Conservation (phyloP, 2,329 filamentous ascomycete species). For the Cylindrodendrum hubeiense region DNA sequence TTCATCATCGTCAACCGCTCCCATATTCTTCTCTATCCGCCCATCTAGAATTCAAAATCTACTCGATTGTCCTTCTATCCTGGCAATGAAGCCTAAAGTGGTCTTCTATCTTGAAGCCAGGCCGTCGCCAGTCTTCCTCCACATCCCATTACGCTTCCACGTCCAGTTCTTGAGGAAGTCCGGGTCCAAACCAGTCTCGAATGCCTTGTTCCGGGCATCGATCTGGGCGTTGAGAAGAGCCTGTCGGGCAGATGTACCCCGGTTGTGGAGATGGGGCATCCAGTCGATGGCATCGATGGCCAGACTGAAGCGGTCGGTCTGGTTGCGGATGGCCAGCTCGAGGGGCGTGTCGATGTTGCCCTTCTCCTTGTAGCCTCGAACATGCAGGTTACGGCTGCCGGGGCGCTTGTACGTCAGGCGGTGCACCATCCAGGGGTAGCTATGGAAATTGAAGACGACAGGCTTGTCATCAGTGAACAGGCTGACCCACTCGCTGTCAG, state of each 20-base stretch:
- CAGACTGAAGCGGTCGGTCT: constrained; percentile 81
- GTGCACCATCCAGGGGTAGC: constrained; percentile 85
- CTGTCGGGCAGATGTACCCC: constrained; percentile 72
- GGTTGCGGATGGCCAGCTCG: constrained; percentile 82
- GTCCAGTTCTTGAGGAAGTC: constrained; percentile 74
- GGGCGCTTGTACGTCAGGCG: constrained; percentile 81
- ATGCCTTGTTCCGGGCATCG: constrained; percentile 72
- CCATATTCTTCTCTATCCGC: constrained; percentile 30
- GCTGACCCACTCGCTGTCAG: constrained; percentile 73
- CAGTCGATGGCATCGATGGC: constrained; percentile 83
- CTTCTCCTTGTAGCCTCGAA: constrained; percentile 86
- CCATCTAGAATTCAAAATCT: constrained; percentile 24
- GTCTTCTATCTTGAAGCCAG: constrained; percentile 39
- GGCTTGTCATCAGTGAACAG: constrained; percentile 80
- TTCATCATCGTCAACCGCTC: constrained; percentile 15
- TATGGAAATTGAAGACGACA: constrained; percentile 88
- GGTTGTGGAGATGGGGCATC: constrained; percentile 73
- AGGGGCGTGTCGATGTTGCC: constrained; percentile 87
- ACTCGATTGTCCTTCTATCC: constrained; percentile 3
- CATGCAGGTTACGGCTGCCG: constrained; percentile 75
- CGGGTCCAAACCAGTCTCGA: constrained; percentile 78
- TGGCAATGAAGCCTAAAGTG: constrained; percentile 7
- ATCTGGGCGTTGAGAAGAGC: constrained; percentile 74
- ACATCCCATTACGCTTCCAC: constrained; percentile 66
- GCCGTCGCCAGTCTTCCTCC: constrained; percentile 48